Evolutionary conservation across 2,329 filamentous ascomycete species (phyloP).

Genomic region (Paramyrothecium roridum): DNA sequence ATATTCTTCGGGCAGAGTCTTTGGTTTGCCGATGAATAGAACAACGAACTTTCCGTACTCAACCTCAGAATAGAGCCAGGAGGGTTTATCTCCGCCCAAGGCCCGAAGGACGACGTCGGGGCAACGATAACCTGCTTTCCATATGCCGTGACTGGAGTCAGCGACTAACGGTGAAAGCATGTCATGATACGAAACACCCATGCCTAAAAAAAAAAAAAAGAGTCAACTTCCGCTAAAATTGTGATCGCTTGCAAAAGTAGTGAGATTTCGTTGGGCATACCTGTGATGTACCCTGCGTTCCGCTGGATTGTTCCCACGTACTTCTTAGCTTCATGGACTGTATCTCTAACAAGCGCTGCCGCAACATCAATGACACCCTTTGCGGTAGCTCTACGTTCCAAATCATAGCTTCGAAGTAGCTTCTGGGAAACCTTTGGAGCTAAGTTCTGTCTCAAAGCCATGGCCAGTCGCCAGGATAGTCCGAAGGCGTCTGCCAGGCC

Average conservation of each 20-base stretch:
- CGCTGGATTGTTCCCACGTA: constrained; percentile 45
- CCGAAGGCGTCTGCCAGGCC: constrained; percentile 55
- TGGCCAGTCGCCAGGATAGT: constrained; percentile 48
- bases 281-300: constrained; percentile 46
- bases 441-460: constrained; percentile 18
- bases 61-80: constrained; percentile 25
- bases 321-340: constrained; percentile 36
- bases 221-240: background rate
- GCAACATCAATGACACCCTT: constrained; percentile 44
- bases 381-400: constrained; percentile 39
- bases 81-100: constrained; percentile 7
- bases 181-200: constrained; percentile 38
- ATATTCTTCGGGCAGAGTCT: constrained; percentile 2
- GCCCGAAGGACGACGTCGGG: constrained; percentile 29
- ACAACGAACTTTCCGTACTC: constrained; percentile 28
- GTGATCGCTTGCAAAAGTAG: background rate
- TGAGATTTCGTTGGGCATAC: constrained; percentile 17
- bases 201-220: no score
- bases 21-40: constrained; percentile 14
- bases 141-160: constrained; percentile 28
- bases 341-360: constrained; percentile 41
- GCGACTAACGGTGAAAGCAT: constrained; percentile 29
- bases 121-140: constrained; percentile 33
- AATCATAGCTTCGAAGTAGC: constrained; percentile 39
- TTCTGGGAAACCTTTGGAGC: constrained; percentile 13